Percentiles rank a stretch among this genome's conserved stretches.
These are phyloP conservation scores for Ascomycota sp. DNA, from an alignment of 2,329 filamentous ascomycete species.

Conservation along the genomic window DNA sequence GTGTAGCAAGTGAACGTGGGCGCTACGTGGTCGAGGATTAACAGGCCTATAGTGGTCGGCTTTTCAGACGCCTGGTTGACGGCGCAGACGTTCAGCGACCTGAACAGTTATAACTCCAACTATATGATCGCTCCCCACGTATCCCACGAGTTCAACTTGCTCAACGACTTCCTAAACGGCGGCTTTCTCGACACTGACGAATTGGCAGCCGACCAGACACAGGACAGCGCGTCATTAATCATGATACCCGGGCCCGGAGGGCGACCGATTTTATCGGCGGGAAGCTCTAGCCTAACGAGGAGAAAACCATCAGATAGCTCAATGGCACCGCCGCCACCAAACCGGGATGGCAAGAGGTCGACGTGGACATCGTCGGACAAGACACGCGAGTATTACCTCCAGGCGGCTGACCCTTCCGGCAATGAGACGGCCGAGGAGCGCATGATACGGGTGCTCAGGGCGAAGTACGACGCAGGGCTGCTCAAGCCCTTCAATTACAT, in stretches of 20 bases:
- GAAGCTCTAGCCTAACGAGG: too few relatives aligned
- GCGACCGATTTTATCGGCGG: too few relatives aligned
- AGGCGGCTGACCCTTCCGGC: slow-evolving; percentile 83
- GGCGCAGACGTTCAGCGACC: slow-evolving; percentile 73
- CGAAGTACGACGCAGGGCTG: slow-evolving; percentile 89
- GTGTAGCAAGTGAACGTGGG: background rate
- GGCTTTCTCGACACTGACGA: slow-evolving; percentile 73
- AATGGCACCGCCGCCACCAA: slow-evolving; percentile 28
- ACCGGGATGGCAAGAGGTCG: slow-evolving; percentile 29
- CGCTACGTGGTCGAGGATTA: slow-evolving; percentile 3
- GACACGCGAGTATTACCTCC: slow-evolving; percentile 83
- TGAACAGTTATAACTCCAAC: slow-evolving; percentile 81
- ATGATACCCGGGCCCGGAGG: slow-evolving; percentile 28
- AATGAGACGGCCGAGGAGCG: slow-evolving; percentile 73
- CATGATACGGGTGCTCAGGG: slow-evolving; percentile 83
- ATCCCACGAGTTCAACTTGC: slow-evolving; percentile 85
- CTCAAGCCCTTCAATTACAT: slow-evolving; percentile 97
- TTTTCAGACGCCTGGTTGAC: slow-evolving; percentile 69
- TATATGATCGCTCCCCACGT: slow-evolving; percentile 91
- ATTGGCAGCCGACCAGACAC: slow-evolving; percentile 43
- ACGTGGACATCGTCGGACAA: slow-evolving; percentile 61
- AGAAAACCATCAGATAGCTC: too few relatives aligned
- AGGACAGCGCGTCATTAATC: slow-evolving; percentile 25
- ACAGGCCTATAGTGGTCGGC: slow-evolving; percentile 38
- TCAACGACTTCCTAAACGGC: slow-evolving; percentile 90